Conservation (phyloP, 2,329 filamentous ascomycete genomes). For the Colletotrichum somersetense region DNA sequence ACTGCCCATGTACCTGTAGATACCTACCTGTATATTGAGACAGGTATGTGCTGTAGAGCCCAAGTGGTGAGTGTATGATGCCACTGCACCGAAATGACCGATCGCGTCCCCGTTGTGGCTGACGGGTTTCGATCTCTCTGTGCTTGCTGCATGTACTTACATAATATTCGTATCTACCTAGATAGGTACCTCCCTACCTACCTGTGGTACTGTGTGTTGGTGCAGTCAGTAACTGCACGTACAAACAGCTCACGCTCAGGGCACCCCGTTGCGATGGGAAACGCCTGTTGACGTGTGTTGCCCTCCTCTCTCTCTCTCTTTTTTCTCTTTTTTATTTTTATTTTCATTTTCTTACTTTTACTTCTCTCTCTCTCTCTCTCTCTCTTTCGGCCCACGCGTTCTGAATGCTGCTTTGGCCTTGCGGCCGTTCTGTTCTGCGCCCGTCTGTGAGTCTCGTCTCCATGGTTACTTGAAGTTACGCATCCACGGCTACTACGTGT, state of each 20-base stretch:
- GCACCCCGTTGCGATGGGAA: background rate
- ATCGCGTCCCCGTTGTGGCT: conserved; percentile 2
- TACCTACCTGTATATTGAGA: too few species aligned
- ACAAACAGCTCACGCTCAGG: conserved; percentile 3
- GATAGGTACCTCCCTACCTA: too few species aligned
- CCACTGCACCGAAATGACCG: background rate
- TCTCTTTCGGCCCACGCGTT: background rate
- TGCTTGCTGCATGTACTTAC: background rate
- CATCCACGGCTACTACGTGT: background rate
- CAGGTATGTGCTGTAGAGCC: too few species aligned
- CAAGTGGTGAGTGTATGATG: background rate
- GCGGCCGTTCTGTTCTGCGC: background rate
- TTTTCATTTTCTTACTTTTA: too few species aligned
- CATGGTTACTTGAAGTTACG: background rate
- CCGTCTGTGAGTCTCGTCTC: conserved; percentile 6
- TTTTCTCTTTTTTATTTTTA: too few species aligned
- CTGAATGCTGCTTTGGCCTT: background rate
- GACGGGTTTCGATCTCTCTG: conserved; percentile 11
- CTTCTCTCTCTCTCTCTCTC: too few species aligned
- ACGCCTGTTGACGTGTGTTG: background rate
- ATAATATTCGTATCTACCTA: too few species aligned
- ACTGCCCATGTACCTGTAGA: too few species aligned
- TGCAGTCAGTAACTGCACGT: too few species aligned
- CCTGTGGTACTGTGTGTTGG: too few species aligned
- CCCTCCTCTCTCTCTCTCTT: background rate